phyloP scores from a whole-genome alignment of 202 grass and related monocot species.

The Carex arenaria region DNA sequence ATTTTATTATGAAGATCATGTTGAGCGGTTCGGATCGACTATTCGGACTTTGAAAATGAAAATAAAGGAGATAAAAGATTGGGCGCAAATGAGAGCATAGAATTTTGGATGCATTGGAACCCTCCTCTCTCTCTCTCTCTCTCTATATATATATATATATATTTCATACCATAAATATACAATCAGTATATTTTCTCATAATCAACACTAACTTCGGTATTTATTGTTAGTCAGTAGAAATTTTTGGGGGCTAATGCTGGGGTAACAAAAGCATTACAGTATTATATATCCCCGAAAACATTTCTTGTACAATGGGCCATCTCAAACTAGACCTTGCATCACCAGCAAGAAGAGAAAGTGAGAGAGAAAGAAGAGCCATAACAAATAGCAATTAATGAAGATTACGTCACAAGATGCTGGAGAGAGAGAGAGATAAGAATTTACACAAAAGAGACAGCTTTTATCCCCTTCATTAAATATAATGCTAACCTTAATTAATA shows the following conservation, averaged over 20 bases:
- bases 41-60: too few species aligned
- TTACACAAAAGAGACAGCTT: neutral
- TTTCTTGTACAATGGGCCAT: conserved; percentile 22
- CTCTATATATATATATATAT: neutral
- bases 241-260: neutral
- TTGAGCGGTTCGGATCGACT: too few species aligned
- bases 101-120: too few species aligned
- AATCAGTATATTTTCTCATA: neutral
- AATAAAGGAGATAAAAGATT: too few species aligned
- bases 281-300: neutral
- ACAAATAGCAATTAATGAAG: neutral
- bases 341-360: neutral
- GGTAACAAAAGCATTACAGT: neutral
- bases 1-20: too few species aligned
- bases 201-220: neutral
- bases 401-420: neutral
- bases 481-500: neutral
- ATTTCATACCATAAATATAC: neutral
- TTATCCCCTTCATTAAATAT: conserved; percentile 21
- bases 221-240: neutral
- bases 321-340: conserved; percentile 7
- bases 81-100: too few species aligned
- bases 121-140: too few species aligned
- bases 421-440: conserved; percentile 5
- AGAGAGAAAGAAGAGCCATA: neutral